phyloP scores from a whole-genome alignment of 345 rosid genomes.

The Linum tenue region DNA sequence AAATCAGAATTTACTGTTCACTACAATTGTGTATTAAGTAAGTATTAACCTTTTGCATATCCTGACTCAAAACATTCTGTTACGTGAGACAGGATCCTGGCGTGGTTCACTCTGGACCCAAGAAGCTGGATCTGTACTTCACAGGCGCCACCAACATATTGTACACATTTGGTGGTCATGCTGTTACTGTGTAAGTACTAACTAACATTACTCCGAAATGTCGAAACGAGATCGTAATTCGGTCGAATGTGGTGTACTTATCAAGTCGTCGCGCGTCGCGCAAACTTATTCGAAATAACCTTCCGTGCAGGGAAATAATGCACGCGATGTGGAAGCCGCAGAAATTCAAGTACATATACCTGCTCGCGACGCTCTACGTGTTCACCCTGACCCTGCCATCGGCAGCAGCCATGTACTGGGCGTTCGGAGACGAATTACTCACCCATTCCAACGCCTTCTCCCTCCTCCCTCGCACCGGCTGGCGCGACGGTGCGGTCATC shows the following conservation, averaged over 20 bases:
- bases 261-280: too few species aligned
- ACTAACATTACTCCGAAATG: not conserved
- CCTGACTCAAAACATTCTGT: too few species aligned
- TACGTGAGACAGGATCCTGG: conserved; percentile 35
- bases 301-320: conserved; percentile 57
- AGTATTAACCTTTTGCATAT: too few species aligned
- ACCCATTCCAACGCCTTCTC: conserved; percentile 69
- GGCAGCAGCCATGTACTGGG: conserved; percentile 67
- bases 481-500: conserved; percentile 71
- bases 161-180: conserved; percentile 86
- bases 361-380: conserved; percentile 62
- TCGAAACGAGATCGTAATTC: too few species aligned
- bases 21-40: not conserved
- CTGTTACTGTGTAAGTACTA: conserved; percentile 69
- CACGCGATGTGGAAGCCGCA: conserved; percentile 90
- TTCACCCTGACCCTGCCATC: conserved; percentile 80
- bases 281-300: not conserved
- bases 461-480: conserved; percentile 44
- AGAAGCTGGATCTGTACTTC: conserved; percentile 54
- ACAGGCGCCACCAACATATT: conserved; percentile 87
- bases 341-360: conserved; percentile 74
- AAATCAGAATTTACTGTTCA: not conserved
- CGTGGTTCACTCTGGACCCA: conserved; percentile 57
- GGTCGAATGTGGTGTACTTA: too few species aligned
- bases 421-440: conserved; percentile 74